Evolutionary conservation across 805 yeast species (phyloP).

Genomic region (Millerago galiae): DNA sequence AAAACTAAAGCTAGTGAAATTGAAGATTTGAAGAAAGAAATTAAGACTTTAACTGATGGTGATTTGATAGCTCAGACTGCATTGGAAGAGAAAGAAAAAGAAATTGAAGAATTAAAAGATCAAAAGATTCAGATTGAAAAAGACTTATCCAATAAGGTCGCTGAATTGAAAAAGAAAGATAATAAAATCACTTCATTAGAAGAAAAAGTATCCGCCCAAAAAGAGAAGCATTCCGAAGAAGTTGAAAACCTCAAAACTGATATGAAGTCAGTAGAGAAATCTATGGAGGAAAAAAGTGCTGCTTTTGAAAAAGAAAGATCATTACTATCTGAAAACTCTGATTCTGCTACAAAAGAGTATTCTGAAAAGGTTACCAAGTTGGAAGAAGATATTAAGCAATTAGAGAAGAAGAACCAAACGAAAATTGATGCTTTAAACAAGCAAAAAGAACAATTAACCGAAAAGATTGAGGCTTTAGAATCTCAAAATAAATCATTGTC

Average conservation of each 20-base stretch:
- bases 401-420: constrained; percentile 7
- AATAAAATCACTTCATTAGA: constrained; percentile 8
- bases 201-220: constrained; percentile 18
- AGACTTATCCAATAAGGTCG: neutral
- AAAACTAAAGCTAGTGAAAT: constrained; percentile 9
- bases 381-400: constrained; percentile 28
- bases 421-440: constrained; percentile 9
- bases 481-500: constrained; percentile 4
- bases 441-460: constrained; percentile 11
- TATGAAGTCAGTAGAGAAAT: constrained; percentile 25
- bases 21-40: constrained; percentile 2
- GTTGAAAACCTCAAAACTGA: constrained; percentile 25
- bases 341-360: constrained; percentile 42
- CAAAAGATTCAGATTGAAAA: constrained; percentile 5
- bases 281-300: constrained; percentile 30
- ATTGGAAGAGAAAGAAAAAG: neutral
- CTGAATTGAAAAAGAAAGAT: constrained; percentile 5
- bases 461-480: constrained; percentile 12
- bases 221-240: constrained; percentile 14
- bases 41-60: neutral
- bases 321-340: constrained; percentile 42
- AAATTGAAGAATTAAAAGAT: neutral
- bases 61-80: neutral
- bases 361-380: constrained; percentile 37
- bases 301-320: constrained; percentile 48